Evolutionary conservation across 257 asterid genomes (phyloP).

Genomic region (Jacaranda copaia): DNA sequence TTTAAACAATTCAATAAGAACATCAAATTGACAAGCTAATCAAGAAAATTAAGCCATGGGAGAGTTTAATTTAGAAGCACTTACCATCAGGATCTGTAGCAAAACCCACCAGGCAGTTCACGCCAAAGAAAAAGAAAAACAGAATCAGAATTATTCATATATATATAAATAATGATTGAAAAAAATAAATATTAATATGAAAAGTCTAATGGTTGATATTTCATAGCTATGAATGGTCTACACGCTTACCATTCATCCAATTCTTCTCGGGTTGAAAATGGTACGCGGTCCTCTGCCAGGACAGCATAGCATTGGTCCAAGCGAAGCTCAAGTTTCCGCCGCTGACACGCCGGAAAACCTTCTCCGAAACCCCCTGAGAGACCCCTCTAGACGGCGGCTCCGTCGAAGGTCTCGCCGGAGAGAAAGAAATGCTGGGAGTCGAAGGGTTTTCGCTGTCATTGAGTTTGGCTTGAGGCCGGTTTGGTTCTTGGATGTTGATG

Average conservation of each 20-base stretch:
- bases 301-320: conserved; percentile 79
- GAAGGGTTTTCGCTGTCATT: conserved; percentile 24
- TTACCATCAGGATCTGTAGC: conserved; percentile 87
- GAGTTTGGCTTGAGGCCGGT: conserved; percentile 27
- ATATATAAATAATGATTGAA: too few relatives aligned
- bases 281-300: conserved; percentile 82
- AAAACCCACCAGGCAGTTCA: conserved; percentile 38
- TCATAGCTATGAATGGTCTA: too few relatives aligned
- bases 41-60: conserved; percentile 10
- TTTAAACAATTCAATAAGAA: too few relatives aligned
- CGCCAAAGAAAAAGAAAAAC: neutral
- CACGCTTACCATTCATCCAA: conserved; percentile 79
- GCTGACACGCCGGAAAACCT: conserved; percentile 54
- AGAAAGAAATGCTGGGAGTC: neutral
- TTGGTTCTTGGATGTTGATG: conserved; percentile 23
- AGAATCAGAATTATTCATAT: conserved; percentile 28
- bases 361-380: conserved; percentile 83
- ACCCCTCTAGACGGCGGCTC: conserved; percentile 65
- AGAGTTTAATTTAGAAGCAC: conserved; percentile 33
- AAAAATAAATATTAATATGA: too few relatives aligned
- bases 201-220: neutral
- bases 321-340: conserved; percentile 43
- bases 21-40: too few relatives aligned
- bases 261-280: conserved; percentile 84
- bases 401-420: conserved; percentile 32